Evolutionary conservation across 306 rosid genomes (phyloP), one percentile per base, ranked within the genome.

Genomic region (Bauhinia variegata): DNA sequence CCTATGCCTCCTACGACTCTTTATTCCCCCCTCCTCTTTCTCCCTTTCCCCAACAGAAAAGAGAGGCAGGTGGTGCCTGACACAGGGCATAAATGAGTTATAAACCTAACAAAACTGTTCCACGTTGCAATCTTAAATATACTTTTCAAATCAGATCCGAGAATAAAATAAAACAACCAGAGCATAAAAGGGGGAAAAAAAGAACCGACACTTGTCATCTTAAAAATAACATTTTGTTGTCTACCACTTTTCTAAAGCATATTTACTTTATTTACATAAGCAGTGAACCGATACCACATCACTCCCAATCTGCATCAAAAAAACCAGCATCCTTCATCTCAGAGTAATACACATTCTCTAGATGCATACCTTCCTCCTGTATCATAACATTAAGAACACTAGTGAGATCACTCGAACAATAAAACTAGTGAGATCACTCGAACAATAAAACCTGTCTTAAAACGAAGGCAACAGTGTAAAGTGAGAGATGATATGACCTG

Each of bases 291-390:
- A 56, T 31, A 39, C 44, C 49, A 43, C 72, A 54, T 87, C 82
- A 85, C 47, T 92, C 87, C 98, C 98, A 92, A 70, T 84, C 93
- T 6, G 87, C 71, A 75, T 89, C 96, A 28, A 89, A 92, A 83
- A 89, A 92, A 64, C 98, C 95, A 30, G 98, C 93, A 77, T 92
- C 98, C 83, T 89, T 92, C 98, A 92, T 92, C 75, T 92, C 96
- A 14, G 96, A 92, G 75, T 92, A 92, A 74, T 92, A 87, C 18
- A 84, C 88, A 73, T 84, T 87, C 66, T 92, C 98, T 85, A 92
- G 82, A 56, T 81, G 85, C 83, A 89, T 56, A 79, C 79, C 89
- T 6, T 92, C 92, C 76, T 89, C 97, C 97, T 92, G 74, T 37
- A 64, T 17, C n/a, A 63, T 32, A 74, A 67, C 33, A 31, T 54